Base-by-base conservation (phyloP, 768 basidiomycete species). In the Ramaria sp. region DNA sequence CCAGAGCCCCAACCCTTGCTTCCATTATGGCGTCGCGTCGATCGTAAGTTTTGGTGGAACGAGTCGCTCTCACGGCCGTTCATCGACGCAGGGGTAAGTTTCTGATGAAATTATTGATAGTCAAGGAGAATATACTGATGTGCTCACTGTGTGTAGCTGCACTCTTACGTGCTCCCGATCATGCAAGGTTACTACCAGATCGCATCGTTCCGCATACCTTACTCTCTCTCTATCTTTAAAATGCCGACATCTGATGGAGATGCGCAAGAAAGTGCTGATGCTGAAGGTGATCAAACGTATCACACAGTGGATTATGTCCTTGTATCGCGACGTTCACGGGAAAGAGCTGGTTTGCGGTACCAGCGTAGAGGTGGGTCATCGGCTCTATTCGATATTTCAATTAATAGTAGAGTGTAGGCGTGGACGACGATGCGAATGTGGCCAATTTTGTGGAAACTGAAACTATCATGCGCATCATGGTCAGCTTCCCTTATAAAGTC, bases 381-480 rank as follows among this genome's bases (percentile, higher is more conserved):
- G 15, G 9, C 17, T 43, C 31, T 11, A 45, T 12, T 33, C 20
- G 27, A 10, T 46, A 24, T 13, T 42, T 41, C 27, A n/a, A 19
- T 22, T 45, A 31, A 45, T 7, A 17, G 10, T 53, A n/a, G 2
- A 19, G 20, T 13, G n/a, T 48, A 57, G 55, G 55, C 1, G 82
- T 97, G 53, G 94, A 98, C 64, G 91, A 94, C 60, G 84, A 89
- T 58, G 91, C 92, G 5, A 79, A 90, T 66, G 94, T 93, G 3
- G 94, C 92, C 0, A 98, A 98, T 70, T 93, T 97, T 65, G 92
- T 97, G 1, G 91, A 97, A 70, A 92, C 91, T 0, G 94, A 97
- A 71, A 86, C 89, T 2, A 83, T 95, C 53, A 81, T 90, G 75
- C 76, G 83, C 43, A 80, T 94, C 11, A 80, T 87, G 75, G 92